Conservation (phyloP, 148 eudicot species). For the Spergularia marina region DNA sequence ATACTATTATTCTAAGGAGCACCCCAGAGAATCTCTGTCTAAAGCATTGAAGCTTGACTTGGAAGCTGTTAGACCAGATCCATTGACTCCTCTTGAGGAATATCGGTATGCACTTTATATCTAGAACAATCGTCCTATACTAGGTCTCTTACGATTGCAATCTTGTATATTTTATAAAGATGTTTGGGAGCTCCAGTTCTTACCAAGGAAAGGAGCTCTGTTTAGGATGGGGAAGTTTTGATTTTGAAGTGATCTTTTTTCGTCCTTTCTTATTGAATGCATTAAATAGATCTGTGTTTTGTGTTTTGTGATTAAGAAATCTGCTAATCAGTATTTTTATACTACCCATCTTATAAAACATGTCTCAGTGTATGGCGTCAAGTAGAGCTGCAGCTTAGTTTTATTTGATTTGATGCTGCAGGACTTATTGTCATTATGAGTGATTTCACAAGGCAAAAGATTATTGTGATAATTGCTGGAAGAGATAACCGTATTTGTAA, state of each 20-base stretch:
- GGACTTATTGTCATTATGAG: not conserved
- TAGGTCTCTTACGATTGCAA: not conserved
- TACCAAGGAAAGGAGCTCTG: not conserved
- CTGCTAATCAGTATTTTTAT: not conserved
- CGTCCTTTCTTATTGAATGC: not conserved
- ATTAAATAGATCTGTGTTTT: not conserved
- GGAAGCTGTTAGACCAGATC: conserved; percentile 89
- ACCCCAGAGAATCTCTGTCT: conserved; percentile 70
- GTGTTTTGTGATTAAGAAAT: not conserved
- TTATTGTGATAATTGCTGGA: not conserved
- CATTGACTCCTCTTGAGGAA: conserved; percentile 81
- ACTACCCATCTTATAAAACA: not conserved
- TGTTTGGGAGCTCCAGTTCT: not conserved
- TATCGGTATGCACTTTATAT: conserved; percentile 49
- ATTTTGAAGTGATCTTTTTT: not conserved
- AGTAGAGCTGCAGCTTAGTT: not conserved
- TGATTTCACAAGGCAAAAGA: not conserved
- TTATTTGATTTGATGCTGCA: not conserved
- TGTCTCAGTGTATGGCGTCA: not conserved
- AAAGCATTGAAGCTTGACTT: conserved; percentile 75
- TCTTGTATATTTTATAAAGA: not conserved
- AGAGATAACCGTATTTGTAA: not conserved
- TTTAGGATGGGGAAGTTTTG: not conserved
- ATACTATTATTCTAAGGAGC: conserved; percentile 72
- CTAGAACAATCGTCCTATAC: not conserved